These are phyloP conservation scores for Penicilliopsis zonata DNA, from an alignment of 495 filamentous ascomycete species.

Conservation along the genomic window DNA sequence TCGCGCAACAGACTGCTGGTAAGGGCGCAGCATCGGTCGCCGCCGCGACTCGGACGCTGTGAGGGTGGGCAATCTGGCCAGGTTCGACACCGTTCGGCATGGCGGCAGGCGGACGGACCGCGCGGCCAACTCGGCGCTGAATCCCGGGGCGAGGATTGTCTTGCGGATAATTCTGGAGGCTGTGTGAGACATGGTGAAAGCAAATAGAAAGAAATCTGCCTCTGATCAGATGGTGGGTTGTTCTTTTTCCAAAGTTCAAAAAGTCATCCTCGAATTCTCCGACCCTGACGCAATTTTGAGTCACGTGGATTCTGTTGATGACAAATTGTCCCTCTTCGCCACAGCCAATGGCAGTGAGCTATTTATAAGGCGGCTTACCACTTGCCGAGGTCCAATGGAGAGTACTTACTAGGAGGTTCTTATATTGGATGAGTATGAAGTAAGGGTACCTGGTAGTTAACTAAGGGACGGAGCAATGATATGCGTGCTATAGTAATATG, in stretches of 20 bases:
- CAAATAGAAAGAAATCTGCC: background rate
- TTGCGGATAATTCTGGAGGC: constrained; percentile 24
- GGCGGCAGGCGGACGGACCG: constrained; percentile 16
- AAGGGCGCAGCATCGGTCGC: constrained; percentile 35
- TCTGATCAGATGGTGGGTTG: background rate
- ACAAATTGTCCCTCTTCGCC: too few relatives aligned
- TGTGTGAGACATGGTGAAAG: constrained; percentile 20
- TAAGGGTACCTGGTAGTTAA: too few relatives aligned
- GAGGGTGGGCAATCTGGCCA: constrained; percentile 32
- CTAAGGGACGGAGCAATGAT: too few relatives aligned
- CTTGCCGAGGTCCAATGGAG: too few relatives aligned
- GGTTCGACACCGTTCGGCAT: constrained; percentile 23
- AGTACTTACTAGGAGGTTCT: too few relatives aligned
- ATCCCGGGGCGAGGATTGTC: constrained; percentile 12
- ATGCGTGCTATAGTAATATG: too few relatives aligned
- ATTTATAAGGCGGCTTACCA: too few relatives aligned
- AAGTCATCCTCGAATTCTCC: too few relatives aligned
- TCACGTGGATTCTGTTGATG: constrained; percentile 1
- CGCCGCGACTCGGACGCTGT: constrained; percentile 35
- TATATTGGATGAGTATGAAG: too few relatives aligned
- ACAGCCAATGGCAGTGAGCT: too few relatives aligned
- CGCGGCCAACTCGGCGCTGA: constrained; percentile 13
- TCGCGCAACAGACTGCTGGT: constrained; percentile 26
- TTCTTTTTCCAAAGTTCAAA: constrained; percentile 2
- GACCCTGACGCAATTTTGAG: constrained; percentile 1